A percentile compares a stretch with the other conserved stretches of the same genome.
These are phyloP conservation scores for Byssochlamys sp. DNA, from an alignment of 2,329 filamentous ascomycete genomes.

Conservation along the genomic window DNA sequence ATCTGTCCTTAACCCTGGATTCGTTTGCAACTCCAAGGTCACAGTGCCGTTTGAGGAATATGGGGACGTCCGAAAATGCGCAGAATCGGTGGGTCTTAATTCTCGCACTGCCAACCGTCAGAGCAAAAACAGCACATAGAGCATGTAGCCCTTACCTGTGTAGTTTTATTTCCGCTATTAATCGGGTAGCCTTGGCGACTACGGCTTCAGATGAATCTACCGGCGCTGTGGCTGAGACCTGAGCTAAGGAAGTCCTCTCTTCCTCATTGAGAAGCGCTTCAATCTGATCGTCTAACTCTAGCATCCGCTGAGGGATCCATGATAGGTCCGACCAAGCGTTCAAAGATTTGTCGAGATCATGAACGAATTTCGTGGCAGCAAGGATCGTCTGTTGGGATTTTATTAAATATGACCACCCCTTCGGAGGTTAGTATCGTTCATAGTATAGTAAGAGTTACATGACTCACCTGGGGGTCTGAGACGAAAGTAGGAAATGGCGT, in stretches of 20 bases:
- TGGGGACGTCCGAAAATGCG: conserved; percentile 19
- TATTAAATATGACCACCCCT: conserved; percentile 17
- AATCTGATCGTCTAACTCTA: conserved; percentile 12
- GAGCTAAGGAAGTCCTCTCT: background rate
- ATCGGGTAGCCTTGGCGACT: conserved; percentile 12
- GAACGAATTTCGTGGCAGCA: conserved; percentile 12
- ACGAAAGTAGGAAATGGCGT: conserved; percentile 11
- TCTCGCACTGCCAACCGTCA: conserved; percentile 11
- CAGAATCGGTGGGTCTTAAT: conserved; percentile 21
- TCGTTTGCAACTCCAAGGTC: conserved; percentile 9
- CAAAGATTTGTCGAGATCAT: conserved; percentile 11
- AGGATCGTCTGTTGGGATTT: conserved; percentile 17
- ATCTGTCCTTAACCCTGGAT: background rate
- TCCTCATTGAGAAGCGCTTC: conserved; percentile 6
- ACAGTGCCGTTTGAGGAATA: conserved; percentile 15
- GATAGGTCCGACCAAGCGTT: conserved; percentile 3
- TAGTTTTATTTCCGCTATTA: conserved; percentile 20
- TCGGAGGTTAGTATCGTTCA: background rate
- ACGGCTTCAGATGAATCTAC: conserved; percentile 10
- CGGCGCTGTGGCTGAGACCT: background rate
- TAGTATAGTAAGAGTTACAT: background rate
- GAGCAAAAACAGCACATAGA: background rate
- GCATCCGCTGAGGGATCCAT: conserved; percentile 12
- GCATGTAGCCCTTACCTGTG: conserved; percentile 7
- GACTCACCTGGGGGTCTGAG: background rate